Evolutionary conservation across 2,329 filamentous ascomycete genomes (phyloP).

Genomic region (Epichloe glyceriae): DNA sequence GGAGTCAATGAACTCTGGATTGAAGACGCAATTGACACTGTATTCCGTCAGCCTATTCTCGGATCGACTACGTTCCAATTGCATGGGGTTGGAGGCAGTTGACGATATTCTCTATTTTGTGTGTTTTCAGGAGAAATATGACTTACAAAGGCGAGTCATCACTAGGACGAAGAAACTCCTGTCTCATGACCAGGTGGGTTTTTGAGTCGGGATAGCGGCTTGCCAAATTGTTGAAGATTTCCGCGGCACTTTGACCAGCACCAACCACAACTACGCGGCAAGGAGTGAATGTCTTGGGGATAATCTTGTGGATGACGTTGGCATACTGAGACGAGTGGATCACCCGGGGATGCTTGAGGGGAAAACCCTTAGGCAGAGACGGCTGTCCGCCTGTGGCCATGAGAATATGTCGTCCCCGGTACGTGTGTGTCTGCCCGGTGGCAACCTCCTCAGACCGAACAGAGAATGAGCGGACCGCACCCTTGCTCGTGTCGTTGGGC

Average conservation of each 20-base stretch:
- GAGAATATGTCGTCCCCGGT: conserved; percentile 52
- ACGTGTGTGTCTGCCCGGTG: conserved; percentile 39
- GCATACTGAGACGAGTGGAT: conserved; percentile 85
- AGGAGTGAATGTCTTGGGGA: conserved; percentile 39
- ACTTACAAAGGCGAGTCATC: conserved; percentile 93
- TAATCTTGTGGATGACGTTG: conserved; percentile 45
- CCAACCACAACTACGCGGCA: conserved; percentile 78
- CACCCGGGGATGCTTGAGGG: conserved; percentile 56
- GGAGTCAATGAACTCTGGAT: conserved; percentile 69
- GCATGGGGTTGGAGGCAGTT: not conserved
- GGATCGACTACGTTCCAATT: not conserved
- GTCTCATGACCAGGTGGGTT: conserved; percentile 68
- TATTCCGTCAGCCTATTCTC: not conserved
- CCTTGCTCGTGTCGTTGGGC: conserved; percentile 31
- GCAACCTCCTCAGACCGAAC: conserved; percentile 51
- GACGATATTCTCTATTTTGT: not conserved
- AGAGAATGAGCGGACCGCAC: conserved; percentile 49
- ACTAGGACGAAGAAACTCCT: conserved; percentile 72
- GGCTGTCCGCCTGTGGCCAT: conserved; percentile 48
- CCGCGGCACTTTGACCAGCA: conserved; percentile 82
- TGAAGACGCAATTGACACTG: conserved; percentile 92
- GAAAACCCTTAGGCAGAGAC: conserved; percentile 58
- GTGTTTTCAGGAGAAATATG: not conserved
- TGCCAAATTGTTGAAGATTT: conserved; percentile 88
- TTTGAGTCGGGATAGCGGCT: conserved; percentile 67